Conservation (phyloP, 2,329 filamentous ascomycete genomes). For the Westerdykella ornata region DNA sequence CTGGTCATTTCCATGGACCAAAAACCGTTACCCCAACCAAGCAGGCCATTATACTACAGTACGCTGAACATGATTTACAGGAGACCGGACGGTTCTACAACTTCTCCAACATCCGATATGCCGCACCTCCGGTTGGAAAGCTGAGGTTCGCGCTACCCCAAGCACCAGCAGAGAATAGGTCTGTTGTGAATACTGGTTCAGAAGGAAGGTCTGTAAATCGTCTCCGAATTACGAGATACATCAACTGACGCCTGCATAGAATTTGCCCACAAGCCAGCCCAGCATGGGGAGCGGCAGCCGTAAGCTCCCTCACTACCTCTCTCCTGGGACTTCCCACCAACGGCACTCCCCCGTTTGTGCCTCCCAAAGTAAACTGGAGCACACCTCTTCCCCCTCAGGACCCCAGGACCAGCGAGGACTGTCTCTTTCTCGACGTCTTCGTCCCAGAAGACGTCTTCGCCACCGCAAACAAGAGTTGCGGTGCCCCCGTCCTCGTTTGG, state of each 20-base stretch:
- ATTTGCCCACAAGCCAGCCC: conserved; percentile 36
- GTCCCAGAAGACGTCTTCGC: conserved; percentile 39
- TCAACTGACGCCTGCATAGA: conserved; percentile 5
- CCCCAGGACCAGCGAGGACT: conserved; percentile 41
- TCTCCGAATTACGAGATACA: not conserved
- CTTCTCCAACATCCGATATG: conserved; percentile 54
- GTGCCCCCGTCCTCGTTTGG: conserved; percentile 44
- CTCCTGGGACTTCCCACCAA: conserved; percentile 27
- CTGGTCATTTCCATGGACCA: no score
- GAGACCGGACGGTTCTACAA: conserved; percentile 44
- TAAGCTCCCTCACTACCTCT: conserved; percentile 29
- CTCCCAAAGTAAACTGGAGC: conserved; percentile 22
- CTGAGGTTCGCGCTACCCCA: conserved; percentile 47
- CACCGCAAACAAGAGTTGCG: conserved; percentile 21
- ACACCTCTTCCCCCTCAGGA: conserved; percentile 17
- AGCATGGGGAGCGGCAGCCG: conserved; percentile 39
- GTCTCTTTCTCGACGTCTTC: conserved; percentile 45
- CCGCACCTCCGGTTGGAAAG: conserved; percentile 47
- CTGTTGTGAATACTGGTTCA: conserved; percentile 42
- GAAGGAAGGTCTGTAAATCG: conserved; percentile 24
- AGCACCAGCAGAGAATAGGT: conserved; percentile 39
- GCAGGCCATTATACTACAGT: no score
- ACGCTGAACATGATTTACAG: conserved; percentile 10
- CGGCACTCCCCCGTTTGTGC: conserved; percentile 19
- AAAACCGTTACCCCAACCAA: no score